Evolutionary conservation across 768 basidiomycete species (phyloP), one percentile per base, ranked within the genome.

Genomic region (Gymnopilus junonius): DNA sequence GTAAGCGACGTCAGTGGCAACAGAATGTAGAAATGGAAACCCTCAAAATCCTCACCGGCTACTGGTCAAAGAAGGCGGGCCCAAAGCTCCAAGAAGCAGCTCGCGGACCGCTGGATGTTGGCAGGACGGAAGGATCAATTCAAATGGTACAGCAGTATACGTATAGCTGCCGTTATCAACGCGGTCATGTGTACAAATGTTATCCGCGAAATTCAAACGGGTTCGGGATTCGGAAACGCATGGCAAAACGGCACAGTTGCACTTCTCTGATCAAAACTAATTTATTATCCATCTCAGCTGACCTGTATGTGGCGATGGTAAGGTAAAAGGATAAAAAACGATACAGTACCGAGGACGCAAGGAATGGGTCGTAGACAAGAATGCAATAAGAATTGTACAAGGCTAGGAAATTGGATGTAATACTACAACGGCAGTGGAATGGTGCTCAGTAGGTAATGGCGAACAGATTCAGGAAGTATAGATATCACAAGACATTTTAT

Each of bases 41-140:
- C 39, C 39, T 35, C 34, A 35, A 35, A 35, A 11, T 11, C 34
- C 5, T 11, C 34, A 35, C 34, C 10, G 34, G 34, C 34, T 35
- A n/a, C n/a, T n/a, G n/a, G n/a, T n/a, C n/a, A n/a, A 35, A 35
- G 34, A 27, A 29, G 48, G 29, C 8, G 32, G 48, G n/a, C n/a
- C 31, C 31, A 51, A 32, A 27, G 14, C 7, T 27, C n/a, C 29
- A 32, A 51, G 48, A 51, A 51, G 48, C 31, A 20, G 4, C 2
- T 31, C 8, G 51, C 59, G 59, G 59, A 43, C 59, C 59, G 59
- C 21, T 61, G 37, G 32, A 45, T 37, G 51, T 34, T 27, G 37
- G 42, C n/a, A n/a, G n/a, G n/a, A n/a, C n/a, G n/a, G n/a, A n/a
- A n/a, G n/a, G n/a, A n/a, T n/a, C n/a, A n/a, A n/a, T n/a, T n/a